Conservation (phyloP, 805 yeast species). For the Hemisphaericaspora nanyangensis region DNA sequence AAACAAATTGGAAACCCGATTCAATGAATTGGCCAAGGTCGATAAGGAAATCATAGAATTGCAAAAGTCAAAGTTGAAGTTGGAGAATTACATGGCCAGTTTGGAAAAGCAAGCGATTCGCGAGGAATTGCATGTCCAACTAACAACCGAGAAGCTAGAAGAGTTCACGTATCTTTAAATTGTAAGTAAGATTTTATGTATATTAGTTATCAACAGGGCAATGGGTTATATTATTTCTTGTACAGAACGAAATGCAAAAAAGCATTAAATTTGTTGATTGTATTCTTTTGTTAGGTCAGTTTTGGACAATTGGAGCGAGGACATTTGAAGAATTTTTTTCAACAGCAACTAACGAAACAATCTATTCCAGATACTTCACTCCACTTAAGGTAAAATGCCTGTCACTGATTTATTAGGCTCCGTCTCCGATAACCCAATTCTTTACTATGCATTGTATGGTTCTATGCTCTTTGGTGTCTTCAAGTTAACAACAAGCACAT, state of each 20-base stretch:
- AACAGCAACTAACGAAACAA: too few relatives aligned
- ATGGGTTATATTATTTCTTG: neutral
- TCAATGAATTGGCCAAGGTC: slow-evolving; percentile 20
- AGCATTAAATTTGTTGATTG: too few relatives aligned
- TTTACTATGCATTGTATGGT: slow-evolving; percentile 16
- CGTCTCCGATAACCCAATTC: slow-evolving; percentile 9
- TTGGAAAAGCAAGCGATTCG: slow-evolving; percentile 22
- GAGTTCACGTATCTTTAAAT: slow-evolving; percentile 39
- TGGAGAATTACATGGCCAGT: slow-evolving; percentile 14
- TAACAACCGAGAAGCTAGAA: slow-evolving; percentile 48
- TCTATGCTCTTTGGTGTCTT: slow-evolving; percentile 59
- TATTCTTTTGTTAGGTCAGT: too few relatives aligned
- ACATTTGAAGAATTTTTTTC: too few relatives aligned
- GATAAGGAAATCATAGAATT: slow-evolving; percentile 23
- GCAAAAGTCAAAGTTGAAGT: slow-evolving; percentile 20
- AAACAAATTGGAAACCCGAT: slow-evolving; percentile 20
- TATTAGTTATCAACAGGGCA: neutral
- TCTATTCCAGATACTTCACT: too few relatives aligned
- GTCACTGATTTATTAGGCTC: slow-evolving; percentile 10
- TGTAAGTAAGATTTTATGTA: neutral
- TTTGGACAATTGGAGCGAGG: too few relatives aligned
- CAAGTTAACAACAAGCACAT: slow-evolving; percentile 48
- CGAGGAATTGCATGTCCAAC: slow-evolving; percentile 32
- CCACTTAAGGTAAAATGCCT: too few relatives aligned
- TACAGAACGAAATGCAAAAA: neutral